These are phyloP conservation scores for Penicillium cataractarum DNA, from an alignment of 495 filamentous ascomycete species.

Conservation along the genomic window DNA sequence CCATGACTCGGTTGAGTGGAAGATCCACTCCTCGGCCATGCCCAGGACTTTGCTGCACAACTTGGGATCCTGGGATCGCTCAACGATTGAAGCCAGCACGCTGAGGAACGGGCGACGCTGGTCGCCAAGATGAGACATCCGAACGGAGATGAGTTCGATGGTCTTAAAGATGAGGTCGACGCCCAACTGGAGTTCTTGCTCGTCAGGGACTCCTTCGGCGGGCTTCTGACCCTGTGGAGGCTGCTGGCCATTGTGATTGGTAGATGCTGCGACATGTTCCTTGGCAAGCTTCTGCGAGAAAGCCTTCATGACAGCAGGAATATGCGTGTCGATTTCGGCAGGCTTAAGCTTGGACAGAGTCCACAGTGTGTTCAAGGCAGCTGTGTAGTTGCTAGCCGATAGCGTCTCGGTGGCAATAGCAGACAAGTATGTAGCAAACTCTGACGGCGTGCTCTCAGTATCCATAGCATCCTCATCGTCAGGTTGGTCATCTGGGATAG, in stretches of 20 bases:
- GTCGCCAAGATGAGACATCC: constrained; percentile 93
- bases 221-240: constrained; percentile 45
- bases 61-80: constrained; percentile 82
- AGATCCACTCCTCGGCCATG: constrained; percentile 96
- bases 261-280: constrained; percentile 84
- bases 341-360: constrained; percentile 83
- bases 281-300: constrained; percentile 90
- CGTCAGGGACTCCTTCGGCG: constrained; percentile 62
- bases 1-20: constrained; percentile 88
- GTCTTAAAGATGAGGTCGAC: constrained; percentile 89
- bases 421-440: constrained; percentile 81
- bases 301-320: constrained; percentile 86
- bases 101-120: constrained; percentile 90
- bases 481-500: constrained; percentile 83
- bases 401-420: constrained; percentile 80
- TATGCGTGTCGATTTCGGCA: constrained; percentile 84
- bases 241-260: constrained; percentile 47
- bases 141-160: constrained; percentile 84
- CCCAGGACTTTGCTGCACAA: constrained; percentile 89
- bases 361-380: constrained; percentile 90
- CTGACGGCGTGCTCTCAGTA: constrained; percentile 69
- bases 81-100: constrained; percentile 89
- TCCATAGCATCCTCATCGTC: constrained; percentile 92
- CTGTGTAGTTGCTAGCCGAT: constrained; percentile 75
- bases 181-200: constrained; percentile 81